These are phyloP conservation scores for Perkinsus marinus DNA, from an alignment of 169 alveolate genomes.

Conservation along the genomic window DNA sequence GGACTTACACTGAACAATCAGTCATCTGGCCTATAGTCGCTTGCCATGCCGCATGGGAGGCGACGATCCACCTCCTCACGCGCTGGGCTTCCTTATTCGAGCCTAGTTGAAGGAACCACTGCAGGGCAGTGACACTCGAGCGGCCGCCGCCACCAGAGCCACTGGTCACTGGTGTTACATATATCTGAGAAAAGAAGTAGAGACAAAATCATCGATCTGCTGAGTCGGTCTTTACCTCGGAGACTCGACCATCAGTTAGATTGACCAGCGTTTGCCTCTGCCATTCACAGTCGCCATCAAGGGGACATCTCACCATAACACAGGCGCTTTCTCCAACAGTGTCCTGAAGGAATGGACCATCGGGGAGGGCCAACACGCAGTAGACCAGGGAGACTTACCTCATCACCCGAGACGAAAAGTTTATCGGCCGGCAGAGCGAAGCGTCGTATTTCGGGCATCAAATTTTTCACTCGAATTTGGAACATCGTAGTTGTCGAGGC, in stretches of 20 bases:
- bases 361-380: too few relatives aligned
- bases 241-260: background rate
- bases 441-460: background rate
- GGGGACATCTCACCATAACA: background rate
- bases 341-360: too few relatives aligned
- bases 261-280: background rate
- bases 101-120: background rate
- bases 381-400: background rate
- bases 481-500: background rate
- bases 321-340: background rate
- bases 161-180: background rate
- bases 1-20: background rate
- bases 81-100: background rate
- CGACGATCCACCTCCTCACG: background rate
- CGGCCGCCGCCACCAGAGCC: background rate
- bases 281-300: background rate
- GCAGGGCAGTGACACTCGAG: background rate
- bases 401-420: background rate
- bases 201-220: background rate
- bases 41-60: background rate
- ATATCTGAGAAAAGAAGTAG: background rate
- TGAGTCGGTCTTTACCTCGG: background rate
- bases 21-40: background rate
- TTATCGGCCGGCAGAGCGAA: background rate
- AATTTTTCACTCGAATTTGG: background rate